Evolutionary conservation across 768 basidiomycete genomes (phyloP).

Genomic region (Amanita pallidorosea): DNA sequence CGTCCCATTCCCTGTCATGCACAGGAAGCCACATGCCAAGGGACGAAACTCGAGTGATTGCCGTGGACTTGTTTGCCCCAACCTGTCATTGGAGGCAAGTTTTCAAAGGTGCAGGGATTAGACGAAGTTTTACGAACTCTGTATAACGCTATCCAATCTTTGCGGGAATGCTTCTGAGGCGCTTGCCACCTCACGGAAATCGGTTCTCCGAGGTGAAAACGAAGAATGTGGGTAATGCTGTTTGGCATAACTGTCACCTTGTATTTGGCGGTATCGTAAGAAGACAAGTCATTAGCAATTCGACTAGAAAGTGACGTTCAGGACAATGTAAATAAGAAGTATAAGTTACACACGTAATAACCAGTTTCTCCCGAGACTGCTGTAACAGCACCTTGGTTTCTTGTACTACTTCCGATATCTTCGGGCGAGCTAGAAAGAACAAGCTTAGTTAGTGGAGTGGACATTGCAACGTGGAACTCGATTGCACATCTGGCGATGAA

Average conservation of each 20-base stretch:
- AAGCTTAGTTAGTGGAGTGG: slow-evolving; percentile 6
- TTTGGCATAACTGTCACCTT: slow-evolving; percentile 49
- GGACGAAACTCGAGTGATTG: slow-evolving; percentile 78
- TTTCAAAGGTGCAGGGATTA: slow-evolving; percentile 1
- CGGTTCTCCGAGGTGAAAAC: slow-evolving; percentile 87
- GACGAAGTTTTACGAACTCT: slow-evolving; percentile 32
- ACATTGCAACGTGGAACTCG: background rate
- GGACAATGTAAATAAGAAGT: background rate
- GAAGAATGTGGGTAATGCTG: slow-evolving; percentile 32
- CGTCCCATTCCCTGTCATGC: slow-evolving; percentile 89
- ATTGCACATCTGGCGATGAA: slow-evolving; percentile 81
- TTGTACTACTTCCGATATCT: slow-evolving; percentile 79
- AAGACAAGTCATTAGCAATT: slow-evolving; percentile 70
- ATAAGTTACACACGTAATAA: slow-evolving; percentile 67
- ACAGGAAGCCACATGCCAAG: slow-evolving; percentile 92
- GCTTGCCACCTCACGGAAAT: slow-evolving; percentile 84
- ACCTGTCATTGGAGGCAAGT: slow-evolving; percentile 33
- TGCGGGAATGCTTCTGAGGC: slow-evolving; percentile 74
- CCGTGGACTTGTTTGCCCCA: slow-evolving; percentile 75
- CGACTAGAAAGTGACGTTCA: slow-evolving; percentile 36
- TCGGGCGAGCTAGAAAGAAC: slow-evolving; percentile 60
- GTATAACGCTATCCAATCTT: slow-evolving; percentile 96
- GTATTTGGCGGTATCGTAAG: slow-evolving; percentile 76
- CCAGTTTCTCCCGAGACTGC: slow-evolving; percentile 81
- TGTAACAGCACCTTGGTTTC: slow-evolving; percentile 88